Evolutionary conservation across 2,329 filamentous ascomycete species (phyloP).

Genomic region (Trichophyton rubrum): DNA sequence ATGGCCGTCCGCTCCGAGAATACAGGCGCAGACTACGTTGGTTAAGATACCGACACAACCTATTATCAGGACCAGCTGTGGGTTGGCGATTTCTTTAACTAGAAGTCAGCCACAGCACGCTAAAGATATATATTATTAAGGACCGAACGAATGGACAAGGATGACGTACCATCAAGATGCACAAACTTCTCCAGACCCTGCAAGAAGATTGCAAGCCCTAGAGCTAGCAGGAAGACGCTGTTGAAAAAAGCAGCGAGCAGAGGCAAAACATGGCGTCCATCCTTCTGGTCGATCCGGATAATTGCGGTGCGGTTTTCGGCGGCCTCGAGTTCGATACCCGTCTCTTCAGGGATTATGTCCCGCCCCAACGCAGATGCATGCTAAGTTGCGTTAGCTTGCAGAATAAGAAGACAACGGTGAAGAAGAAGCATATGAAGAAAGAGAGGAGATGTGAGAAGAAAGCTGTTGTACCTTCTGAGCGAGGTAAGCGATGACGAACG

Average conservation of each 20-base stretch:
- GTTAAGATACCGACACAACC: slow-evolving; percentile 54
- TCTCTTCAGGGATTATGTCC: background rate
- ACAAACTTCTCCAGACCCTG: slow-evolving; percentile 63
- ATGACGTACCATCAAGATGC: slow-evolving; percentile 36
- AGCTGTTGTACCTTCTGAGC: slow-evolving; percentile 9
- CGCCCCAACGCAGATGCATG: background rate
- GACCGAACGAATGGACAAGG: slow-evolving; percentile 13
- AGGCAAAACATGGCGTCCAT: slow-evolving; percentile 6
- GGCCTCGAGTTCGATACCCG: background rate
- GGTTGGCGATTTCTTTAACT: slow-evolving; percentile 47
- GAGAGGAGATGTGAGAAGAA: background rate
- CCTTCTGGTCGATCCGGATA: background rate
- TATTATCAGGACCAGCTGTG: slow-evolving; percentile 55
- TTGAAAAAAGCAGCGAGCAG: slow-evolving; percentile 51
- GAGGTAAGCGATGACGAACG: slow-evolving; percentile 11
- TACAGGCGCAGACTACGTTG: slow-evolving; percentile 53
- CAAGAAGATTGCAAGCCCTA: slow-evolving; percentile 59
- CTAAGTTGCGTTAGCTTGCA: background rate
- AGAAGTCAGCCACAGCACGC: slow-evolving; percentile 9
- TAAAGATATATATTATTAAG: background rate
- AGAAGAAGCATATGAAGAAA: background rate
- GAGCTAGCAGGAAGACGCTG: slow-evolving; percentile 58
- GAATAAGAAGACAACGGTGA: background rate
- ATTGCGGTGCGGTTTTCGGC: slow-evolving; percentile 1
- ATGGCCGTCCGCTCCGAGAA: slow-evolving; percentile 47